Evolutionary conservation across 2,329 filamentous ascomycete species (phyloP).

Genomic region (Tolypocladium pustulatum): DNA sequence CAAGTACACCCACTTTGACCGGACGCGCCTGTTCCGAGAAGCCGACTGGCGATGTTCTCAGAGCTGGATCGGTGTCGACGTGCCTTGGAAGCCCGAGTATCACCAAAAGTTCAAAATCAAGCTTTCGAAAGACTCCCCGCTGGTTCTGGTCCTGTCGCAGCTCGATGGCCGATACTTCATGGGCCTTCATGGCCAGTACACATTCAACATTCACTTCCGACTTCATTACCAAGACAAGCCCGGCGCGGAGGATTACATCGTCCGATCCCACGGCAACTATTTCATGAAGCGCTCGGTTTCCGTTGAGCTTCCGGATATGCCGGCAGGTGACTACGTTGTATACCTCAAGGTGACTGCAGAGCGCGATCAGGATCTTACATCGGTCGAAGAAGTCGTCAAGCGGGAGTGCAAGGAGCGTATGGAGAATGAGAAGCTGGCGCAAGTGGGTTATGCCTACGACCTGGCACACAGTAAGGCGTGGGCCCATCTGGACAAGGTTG

Average conservation of each 20-base stretch:
- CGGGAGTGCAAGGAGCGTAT: constrained; percentile 32
- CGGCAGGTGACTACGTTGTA: constrained; percentile 45
- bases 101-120: constrained; percentile 51
- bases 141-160: constrained; percentile 51
- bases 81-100: constrained; percentile 52
- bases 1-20: constrained; percentile 51
- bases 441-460: constrained; percentile 49
- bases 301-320: constrained; percentile 44
- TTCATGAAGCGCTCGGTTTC: constrained; percentile 48
- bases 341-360: constrained; percentile 45
- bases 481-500: constrained; percentile 37
- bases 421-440: constrained; percentile 48
- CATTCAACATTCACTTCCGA: constrained; percentile 37
- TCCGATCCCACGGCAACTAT: constrained; percentile 48
- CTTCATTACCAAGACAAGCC: constrained; percentile 36
- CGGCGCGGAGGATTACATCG: constrained; percentile 47
- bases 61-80: constrained; percentile 51
- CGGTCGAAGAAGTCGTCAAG: constrained; percentile 47
- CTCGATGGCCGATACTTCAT: constrained; percentile 53
- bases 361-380: constrained; percentile 29
- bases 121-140: constrained; percentile 42
- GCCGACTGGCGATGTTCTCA: constrained; percentile 45
- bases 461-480: constrained; percentile 49
- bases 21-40: constrained; percentile 51
- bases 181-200: constrained; percentile 49